Conservation (phyloP, 352 stramenopile genomes). For the Elongisporangium undulatum region DNA sequence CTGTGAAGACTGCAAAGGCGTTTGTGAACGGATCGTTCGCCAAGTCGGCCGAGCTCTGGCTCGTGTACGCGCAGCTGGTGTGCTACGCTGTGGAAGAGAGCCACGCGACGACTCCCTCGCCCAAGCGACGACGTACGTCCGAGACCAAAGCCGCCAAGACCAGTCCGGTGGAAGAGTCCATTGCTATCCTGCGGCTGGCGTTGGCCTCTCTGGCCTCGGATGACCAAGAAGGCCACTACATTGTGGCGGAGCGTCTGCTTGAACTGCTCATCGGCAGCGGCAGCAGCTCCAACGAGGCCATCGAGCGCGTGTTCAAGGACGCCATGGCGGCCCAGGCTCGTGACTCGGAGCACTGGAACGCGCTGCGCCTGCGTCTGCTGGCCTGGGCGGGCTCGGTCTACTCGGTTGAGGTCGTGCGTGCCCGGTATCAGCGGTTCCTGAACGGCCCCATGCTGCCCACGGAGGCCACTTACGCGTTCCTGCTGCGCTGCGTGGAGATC, state of each 20-base stretch:
- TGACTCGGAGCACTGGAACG: constrained; percentile 47
- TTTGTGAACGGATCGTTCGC: constrained; percentile 32
- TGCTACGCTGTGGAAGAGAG: constrained; percentile 34
- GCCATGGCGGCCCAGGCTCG: constrained; percentile 39
- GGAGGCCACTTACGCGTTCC: constrained; percentile 53
- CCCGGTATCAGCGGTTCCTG: constrained; percentile 67
- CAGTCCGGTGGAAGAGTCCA: constrained; percentile 27
- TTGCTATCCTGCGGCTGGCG: constrained; percentile 47
- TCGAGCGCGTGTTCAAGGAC: constrained; percentile 48
- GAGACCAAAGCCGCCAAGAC: constrained; percentile 17
- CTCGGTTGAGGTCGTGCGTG: constrained; percentile 33
- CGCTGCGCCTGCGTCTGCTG: constrained; percentile 62
- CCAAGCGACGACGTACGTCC: constrained; percentile 58
- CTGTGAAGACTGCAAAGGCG: constrained; percentile 35
- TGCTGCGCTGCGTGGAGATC: constrained; percentile 64
- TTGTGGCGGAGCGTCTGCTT: constrained; percentile 43
- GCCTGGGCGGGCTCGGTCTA: constrained; percentile 37
- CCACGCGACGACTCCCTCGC: constrained; percentile 9
- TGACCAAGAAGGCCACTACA: constrained; percentile 42
- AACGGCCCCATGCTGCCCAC: constrained; percentile 61
- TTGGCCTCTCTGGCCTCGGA: constrained; percentile 28
- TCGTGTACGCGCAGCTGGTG: constrained; percentile 70
- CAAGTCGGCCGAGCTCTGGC: constrained; percentile 43
- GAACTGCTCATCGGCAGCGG: constrained; percentile 41
- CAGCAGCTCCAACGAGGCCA: constrained; percentile 10